Conservation (phyloP, 2,329 filamentous ascomycete species). For the Ophiostoma pallidulum region DNA sequence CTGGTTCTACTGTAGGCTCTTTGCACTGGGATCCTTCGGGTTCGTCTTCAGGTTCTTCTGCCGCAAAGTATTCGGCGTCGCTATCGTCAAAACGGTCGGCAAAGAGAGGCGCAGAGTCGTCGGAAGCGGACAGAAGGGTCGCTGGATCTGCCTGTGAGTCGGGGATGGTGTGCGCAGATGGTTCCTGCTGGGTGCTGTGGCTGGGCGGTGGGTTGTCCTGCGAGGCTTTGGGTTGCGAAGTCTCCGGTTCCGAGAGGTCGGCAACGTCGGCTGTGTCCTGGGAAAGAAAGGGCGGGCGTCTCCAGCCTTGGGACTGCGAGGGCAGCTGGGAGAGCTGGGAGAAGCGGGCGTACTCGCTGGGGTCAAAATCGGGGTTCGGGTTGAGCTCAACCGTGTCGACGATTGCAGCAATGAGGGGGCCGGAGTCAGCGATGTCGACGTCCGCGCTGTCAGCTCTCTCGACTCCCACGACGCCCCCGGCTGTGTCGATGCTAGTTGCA, state of each 20-base stretch:
- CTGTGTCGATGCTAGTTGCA: conserved; percentile 4
- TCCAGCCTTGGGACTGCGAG: background rate
- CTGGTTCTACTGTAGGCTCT: background rate
- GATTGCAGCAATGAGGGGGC: background rate
- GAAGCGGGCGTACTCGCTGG: conserved; percentile 7
- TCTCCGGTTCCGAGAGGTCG: background rate
- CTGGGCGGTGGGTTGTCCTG: background rate
- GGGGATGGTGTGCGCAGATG: conserved; percentile 9
- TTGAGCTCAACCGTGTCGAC: conserved; percentile 3
- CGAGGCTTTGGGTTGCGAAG: background rate
- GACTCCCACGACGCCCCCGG: background rate
- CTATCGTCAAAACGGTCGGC: background rate
- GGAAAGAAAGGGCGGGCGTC: background rate
- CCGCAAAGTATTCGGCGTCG: too few species aligned
- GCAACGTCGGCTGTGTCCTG: background rate
- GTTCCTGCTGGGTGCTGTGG: background rate
- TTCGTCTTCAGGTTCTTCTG: background rate
- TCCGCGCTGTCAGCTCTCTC: background rate
- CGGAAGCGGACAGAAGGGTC: background rate
- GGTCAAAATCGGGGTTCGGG: conserved; percentile 9
- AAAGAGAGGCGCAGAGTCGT: background rate
- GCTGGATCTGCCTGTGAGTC: conserved; percentile 7
- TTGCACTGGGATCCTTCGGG: too few species aligned
- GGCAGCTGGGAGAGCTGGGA: background rate
- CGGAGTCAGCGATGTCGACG: background rate